phyloP scores from a whole-genome alignment of 169 alveolate genomes.

The Eimeria praecox region DNA sequence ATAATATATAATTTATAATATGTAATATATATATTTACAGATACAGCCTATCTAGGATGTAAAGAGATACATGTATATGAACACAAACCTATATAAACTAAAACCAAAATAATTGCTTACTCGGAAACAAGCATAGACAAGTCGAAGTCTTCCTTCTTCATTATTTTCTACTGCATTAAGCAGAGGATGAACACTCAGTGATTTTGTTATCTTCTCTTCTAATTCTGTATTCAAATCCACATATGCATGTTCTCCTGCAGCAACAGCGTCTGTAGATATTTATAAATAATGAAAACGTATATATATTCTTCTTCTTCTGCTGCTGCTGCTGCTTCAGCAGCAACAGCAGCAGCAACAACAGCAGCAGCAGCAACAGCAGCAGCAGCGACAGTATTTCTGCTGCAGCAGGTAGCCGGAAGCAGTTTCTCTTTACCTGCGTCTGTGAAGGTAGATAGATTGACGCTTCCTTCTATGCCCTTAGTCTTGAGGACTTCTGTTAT shows the following conservation, averaged over 20 bases:
- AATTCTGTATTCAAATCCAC: neutral
- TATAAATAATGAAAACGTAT: too few species aligned
- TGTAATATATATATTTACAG: too few species aligned
- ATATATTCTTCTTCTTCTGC: too few species aligned
- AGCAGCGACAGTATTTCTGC: too few species aligned
- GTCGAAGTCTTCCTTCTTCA: neutral
- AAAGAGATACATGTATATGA: too few species aligned
- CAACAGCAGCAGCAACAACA: too few species aligned
- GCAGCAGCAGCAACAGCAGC: too few species aligned
- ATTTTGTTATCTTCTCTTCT: neutral
- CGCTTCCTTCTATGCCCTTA: neutral
- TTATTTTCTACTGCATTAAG: neutral
- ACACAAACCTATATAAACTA: too few species aligned
- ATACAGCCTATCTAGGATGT: too few species aligned
- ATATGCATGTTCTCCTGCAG: constrained; percentile 23
- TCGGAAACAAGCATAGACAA: neutral
- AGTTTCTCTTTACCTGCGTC: neutral
- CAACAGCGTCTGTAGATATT: neutral
- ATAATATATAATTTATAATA: too few species aligned
- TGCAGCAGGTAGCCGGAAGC: neutral
- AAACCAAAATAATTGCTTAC: neutral
- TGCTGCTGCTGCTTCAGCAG: too few species aligned
- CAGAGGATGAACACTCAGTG: neutral
- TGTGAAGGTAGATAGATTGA: neutral
- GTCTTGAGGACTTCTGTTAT: neutral